Base-by-base conservation (phyloP, 768 basidiomycete genomes). In the Crassisporium funariophilum region DNA sequence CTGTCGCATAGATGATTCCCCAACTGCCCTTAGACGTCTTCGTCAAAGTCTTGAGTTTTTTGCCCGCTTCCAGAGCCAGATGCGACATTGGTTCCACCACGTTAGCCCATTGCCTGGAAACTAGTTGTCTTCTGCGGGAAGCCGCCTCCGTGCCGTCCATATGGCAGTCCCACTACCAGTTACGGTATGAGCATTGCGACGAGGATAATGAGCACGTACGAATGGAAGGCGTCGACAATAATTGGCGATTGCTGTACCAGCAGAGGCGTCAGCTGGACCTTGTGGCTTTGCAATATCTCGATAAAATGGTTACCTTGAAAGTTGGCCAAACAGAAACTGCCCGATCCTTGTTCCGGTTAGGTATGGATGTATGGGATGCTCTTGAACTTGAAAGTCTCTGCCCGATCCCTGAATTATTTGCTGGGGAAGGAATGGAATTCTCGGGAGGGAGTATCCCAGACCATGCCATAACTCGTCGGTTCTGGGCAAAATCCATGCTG, bases 341-440 rank as follows among this genome's bases (percentile, higher is more conserved):
- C 12, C 58, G 67, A 35, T 59, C 64, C 27, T 49, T 82, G 10
- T 58, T 67, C n/a, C 62, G 62, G 31, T 62, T 74, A 53, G 70
- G 70, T 9, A 72, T 78, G 50, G 84, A 84, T 49, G 71, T 76
- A 29, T 84, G 79, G 79, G 77, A 83, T 55, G 73, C 60, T 13
- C 57, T 84, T 44, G 67, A 75, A 15, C 52, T 69, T 11, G 73
- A 76, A 53, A 57, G 66, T 21, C 55, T 61, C 16, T 63, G 66
- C 13, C 58, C 72, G 17, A 40, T 75, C 24, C 72, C 75, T 0
- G 46, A 53, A 24, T 52, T 56, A 13, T 60, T 56, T 19, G 13
- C 16, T 46, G 46, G 52, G 40, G 38, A 35, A 33, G 24, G 19
- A 25, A 31, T 21, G 31, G 31, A 44, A 38, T 27, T 27, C 16